Evolutionary conservation across 2,329 filamentous ascomycete genomes (phyloP).

Genomic region (Penicillium fuscoglaucum): DNA sequence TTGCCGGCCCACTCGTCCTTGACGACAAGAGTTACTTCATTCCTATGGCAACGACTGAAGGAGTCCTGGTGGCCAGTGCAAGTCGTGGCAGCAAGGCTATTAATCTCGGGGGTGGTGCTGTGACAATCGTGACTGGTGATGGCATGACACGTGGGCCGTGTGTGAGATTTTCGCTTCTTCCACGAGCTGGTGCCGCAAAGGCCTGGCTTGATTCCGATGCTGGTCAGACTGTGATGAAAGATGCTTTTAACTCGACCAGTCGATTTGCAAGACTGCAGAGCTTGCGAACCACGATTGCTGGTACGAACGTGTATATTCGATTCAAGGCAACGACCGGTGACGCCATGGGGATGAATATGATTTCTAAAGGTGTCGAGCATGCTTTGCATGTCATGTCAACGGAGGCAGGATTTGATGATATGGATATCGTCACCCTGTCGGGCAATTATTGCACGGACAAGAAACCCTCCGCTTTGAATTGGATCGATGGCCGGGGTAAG

Average conservation of each 20-base stretch:
- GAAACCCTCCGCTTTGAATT: not conserved
- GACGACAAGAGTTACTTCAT: not conserved
- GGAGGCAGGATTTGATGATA: not conserved
- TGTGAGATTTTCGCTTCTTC: not conserved
- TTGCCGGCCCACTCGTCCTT: fast-evolving
- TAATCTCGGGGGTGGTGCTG: no score
- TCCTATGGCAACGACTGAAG: no score
- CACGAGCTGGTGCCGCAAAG: not conserved
- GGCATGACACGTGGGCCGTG: not conserved
- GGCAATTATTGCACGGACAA: not conserved
- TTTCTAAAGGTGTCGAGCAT: not conserved
- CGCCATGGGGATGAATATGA: not conserved
- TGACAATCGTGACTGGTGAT: not conserved
- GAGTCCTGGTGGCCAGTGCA: no score
- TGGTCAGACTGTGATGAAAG: not conserved
- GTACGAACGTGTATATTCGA: not conserved
- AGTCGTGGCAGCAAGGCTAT: no score
- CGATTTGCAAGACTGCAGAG: not conserved
- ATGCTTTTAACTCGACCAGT: not conserved
- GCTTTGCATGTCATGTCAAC: not conserved
- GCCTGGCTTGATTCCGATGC: not conserved
- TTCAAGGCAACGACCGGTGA: not conserved
- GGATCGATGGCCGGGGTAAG: not conserved
- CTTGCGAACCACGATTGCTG: not conserved
- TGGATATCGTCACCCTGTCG: not conserved